Conservation (phyloP, 805 yeast species). For the Zygosaccharomyces lentus region DNA sequence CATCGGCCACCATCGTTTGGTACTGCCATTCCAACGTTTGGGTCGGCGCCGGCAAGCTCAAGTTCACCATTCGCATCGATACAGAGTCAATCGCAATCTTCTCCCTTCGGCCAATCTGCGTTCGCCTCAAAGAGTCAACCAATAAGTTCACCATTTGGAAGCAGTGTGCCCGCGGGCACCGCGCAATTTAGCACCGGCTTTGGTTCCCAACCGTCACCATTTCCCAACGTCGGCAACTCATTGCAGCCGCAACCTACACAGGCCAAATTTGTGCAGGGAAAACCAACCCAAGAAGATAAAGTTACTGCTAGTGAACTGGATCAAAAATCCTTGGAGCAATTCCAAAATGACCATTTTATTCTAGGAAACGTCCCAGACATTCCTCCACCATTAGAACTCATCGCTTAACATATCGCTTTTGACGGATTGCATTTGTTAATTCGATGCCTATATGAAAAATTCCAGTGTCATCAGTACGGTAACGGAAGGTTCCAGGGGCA, state of each 20-base stretch:
- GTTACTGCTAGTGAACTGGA: constrained; percentile 39
- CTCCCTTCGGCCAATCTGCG: constrained; percentile 2
- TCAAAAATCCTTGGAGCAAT: constrained; percentile 43
- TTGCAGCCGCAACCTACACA: constrained; percentile 7
- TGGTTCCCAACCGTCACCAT: constrained; percentile 2
- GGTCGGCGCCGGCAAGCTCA: background rate
- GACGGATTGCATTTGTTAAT: constrained; percentile 2
- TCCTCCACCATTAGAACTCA: constrained; percentile 58
- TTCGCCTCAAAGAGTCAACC: background rate
- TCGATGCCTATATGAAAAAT: constrained; percentile 7
- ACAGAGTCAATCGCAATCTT: constrained; percentile 1
- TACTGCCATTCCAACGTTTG: constrained; percentile 6
- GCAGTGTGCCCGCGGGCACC: background rate
- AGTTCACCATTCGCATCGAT: constrained; percentile 13
- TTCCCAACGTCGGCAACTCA: constrained; percentile 1
- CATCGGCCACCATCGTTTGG: constrained; percentile 8
- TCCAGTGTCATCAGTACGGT: background rate
- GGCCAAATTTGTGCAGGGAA: constrained; percentile 35
- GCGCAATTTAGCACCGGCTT: constrained; percentile 2
- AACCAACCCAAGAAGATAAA: constrained; percentile 27
- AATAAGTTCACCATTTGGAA: constrained; percentile 5
- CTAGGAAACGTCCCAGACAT: constrained; percentile 67
- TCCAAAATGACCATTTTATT: constrained; percentile 45
- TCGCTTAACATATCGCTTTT: constrained; percentile 2
- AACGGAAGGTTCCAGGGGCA: background rate